Conservation (phyloP, 148 eudicot species). For the Tetragonia tetragonoides region DNA sequence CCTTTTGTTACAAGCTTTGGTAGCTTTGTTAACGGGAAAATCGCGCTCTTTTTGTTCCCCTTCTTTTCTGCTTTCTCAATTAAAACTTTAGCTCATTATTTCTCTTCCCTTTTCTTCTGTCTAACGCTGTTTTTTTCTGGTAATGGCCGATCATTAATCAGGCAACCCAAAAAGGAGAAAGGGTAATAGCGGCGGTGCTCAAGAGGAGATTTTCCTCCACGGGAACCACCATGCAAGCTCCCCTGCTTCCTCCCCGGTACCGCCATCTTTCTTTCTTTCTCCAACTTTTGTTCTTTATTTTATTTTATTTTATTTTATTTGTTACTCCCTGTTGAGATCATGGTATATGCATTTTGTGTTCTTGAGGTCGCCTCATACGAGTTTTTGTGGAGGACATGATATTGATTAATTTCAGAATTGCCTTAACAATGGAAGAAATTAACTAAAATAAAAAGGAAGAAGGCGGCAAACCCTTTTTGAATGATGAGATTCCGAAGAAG, state of each 20-base stretch:
- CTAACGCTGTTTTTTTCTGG: not conserved
- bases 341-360: no score
- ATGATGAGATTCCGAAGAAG: no score
- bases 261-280: not conserved
- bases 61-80: constrained; percentile 11
- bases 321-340: not conserved
- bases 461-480: no score
- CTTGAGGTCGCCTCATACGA: no score
- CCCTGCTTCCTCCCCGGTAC: constrained; percentile 13
- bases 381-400: no score
- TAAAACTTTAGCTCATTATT: not conserved
- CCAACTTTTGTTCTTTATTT: not conserved
- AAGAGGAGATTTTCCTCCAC: constrained; percentile 17
- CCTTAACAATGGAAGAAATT: no score
- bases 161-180: not conserved
- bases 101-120: not conserved
- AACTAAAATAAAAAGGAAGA: no score
- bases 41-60: constrained; percentile 6
- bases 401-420: no score
- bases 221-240: constrained; percentile 13
- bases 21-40: constrained; percentile 24
- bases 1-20: constrained; percentile 10
- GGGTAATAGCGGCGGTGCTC: constrained; percentile 4
- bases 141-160: constrained; percentile 14
- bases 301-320: not conserved